These are phyloP conservation scores for Picochlorum sp. DNA, from an alignment of 139 green algal genomes.

Conservation along the genomic window DNA sequence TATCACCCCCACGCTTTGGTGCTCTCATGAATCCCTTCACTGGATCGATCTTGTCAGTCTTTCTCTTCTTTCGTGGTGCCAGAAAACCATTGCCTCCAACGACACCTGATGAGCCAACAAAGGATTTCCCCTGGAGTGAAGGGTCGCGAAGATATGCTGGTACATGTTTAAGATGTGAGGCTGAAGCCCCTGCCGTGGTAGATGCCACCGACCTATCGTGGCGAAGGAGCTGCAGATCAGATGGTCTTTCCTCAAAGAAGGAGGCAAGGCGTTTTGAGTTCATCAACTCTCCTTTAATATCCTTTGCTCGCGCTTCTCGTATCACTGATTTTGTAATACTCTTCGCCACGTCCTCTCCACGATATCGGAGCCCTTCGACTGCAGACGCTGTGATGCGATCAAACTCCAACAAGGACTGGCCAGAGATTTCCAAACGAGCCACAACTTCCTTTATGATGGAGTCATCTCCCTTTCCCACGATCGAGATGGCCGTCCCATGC, in stretches of 20 bases:
- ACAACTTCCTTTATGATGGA: neutral
- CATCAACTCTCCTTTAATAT: conserved; percentile 85
- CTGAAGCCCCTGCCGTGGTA: conserved; percentile 17
- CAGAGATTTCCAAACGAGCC: neutral
- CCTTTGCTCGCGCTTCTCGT: conserved; percentile 71
- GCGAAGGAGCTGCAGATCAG: conserved; percentile 57
- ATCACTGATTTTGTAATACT: conserved; percentile 66
- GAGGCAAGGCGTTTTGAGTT: conserved; percentile 69
- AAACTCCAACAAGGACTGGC: conserved; percentile 16
- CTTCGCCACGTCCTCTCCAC: conserved; percentile 71
- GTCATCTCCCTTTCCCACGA: conserved; percentile 9
- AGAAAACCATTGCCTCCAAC: conserved; percentile 20
- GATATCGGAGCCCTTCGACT: conserved; percentile 64
- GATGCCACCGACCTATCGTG: conserved; percentile 67
- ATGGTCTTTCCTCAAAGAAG: conserved; percentile 81
- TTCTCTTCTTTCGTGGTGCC: conserved; percentile 25
- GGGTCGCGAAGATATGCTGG: conserved; percentile 64
- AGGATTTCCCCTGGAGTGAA: conserved; percentile 12
- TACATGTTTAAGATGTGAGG: conserved; percentile 68
- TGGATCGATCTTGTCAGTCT: conserved; percentile 32
- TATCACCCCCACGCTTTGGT: conserved; percentile 25
- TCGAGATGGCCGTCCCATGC: conserved; percentile 50
- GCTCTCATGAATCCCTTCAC: conserved; percentile 47
- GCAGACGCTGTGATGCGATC: conserved; percentile 35
- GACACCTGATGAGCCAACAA: neutral